phyloP scores from a whole-genome alignment of 371 early-diverging fungal genomes.

The Chytridium lagenaria region DNA sequence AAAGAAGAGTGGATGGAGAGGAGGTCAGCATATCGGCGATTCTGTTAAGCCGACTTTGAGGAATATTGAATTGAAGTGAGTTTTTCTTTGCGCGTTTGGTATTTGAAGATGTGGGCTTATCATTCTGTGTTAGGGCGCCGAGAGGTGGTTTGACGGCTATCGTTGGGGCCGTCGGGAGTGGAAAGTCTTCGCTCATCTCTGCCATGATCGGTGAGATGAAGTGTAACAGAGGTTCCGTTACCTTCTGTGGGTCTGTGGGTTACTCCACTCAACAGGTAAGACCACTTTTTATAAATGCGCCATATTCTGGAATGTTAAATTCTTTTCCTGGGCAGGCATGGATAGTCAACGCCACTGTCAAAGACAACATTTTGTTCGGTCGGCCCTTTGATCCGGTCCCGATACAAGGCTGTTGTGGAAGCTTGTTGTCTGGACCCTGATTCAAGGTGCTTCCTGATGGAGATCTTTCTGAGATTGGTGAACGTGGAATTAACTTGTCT shows the following conservation, averaged over 20 bases:
- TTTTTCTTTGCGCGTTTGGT: neutral
- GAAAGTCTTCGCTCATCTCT: conserved; percentile 63
- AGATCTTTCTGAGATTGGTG: conserved; percentile 50
- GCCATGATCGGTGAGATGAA: conserved; percentile 64
- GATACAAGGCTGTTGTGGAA: conserved; percentile 32
- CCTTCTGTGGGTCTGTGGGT: conserved; percentile 45
- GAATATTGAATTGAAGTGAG: neutral
- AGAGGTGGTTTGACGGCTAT: conserved; percentile 58
- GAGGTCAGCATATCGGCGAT: neutral
- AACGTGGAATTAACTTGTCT: conserved; percentile 45
- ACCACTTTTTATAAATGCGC: conserved; percentile 67
- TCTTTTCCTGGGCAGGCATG: conserved; percentile 45
- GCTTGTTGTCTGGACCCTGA: conserved; percentile 48
- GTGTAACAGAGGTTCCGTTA: conserved; percentile 32
- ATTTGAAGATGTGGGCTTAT: neutral
- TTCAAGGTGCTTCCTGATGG: conserved; percentile 49
- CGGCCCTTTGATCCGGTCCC: conserved; percentile 25
- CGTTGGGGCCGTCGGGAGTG: conserved; percentile 64
- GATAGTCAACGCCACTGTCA: conserved; percentile 52
- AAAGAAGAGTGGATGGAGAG: conserved; percentile 3
- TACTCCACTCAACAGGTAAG: conserved; percentile 67
- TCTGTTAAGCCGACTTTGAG: neutral
- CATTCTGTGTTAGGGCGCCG: conserved; percentile 33
- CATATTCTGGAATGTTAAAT: too few relatives aligned
- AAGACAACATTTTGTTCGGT: conserved; percentile 49